Base-by-base conservation (phyloP, 306 rosid genomes). In the Prinsepia uniflora region DNA sequence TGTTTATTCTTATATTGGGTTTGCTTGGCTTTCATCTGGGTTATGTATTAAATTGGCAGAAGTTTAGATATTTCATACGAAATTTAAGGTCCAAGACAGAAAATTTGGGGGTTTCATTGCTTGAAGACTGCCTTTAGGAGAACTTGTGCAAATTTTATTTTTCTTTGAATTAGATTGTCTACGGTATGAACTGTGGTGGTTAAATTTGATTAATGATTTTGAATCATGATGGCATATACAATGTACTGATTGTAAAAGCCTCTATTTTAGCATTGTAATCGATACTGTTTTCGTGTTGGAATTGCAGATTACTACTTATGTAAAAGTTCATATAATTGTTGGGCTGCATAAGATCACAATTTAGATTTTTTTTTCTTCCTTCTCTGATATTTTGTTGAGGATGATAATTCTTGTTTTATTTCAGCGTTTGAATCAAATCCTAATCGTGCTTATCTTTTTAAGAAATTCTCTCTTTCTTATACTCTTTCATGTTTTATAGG, bases 401-500 rank as follows among this genome's bases (percentile, higher is more conserved):
- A 53, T 40, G 48, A n/a, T 39, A 12, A 6, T 39, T 48, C 17
- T 48, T 10, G 17, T 60, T 48, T n/a, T 46, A 18, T 60, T 61
- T 48, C 30, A 19, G 12, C 4, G 4, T 71, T 49, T 30, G 67
- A 36, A 46, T 18, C 10, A 10, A 72, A 7, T 49, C 22, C 68
- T 47, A 39, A 4, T 10, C 12, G 12, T 24, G 17, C 61, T 61
- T 53, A 17, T 12, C 5, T 70, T 46, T 52, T 14, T 46, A 43
- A 47, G 64, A 56, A 67, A 63, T n/a, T n/a, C n/a, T n/a, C n/a
- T n/a, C n/a, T n/a, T 64, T 65, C 34, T 46, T 43, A 53, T 14
- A 50, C 55, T 68, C 40, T 50, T 64, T 59, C 52, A 48, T 76
- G 22, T 61, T 64, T 74, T 39, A 11, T 86, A 94, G 98, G 77